These are phyloP conservation scores for Biscogniauxia sp. DNA, from an alignment of 2,329 filamentous ascomycete genomes.

Conservation along the genomic window DNA sequence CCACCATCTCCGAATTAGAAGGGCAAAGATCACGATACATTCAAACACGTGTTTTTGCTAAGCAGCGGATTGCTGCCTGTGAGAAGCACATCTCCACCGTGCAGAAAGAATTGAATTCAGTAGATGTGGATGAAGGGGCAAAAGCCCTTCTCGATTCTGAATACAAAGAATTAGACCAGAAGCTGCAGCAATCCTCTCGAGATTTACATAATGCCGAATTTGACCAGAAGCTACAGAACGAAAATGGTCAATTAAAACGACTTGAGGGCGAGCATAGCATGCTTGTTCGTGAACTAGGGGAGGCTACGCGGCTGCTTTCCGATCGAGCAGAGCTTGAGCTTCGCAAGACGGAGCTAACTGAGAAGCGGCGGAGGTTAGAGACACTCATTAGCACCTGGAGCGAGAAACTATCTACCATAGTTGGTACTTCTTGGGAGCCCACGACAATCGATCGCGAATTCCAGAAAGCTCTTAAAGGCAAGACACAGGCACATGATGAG, in stretches of 20 bases:
- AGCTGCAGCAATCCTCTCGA: slow-evolving; percentile 60
- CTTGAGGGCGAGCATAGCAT: slow-evolving; percentile 71
- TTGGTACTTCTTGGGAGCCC: slow-evolving; percentile 67
- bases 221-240: slow-evolving; percentile 67
- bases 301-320: slow-evolving; percentile 76
- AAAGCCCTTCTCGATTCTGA: slow-evolving; percentile 75
- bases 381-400: slow-evolving; percentile 75
- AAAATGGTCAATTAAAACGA: slow-evolving; percentile 62
- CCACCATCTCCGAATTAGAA: slow-evolving; percentile 68
- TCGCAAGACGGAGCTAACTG: slow-evolving; percentile 74
- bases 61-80: slow-evolving; percentile 68
- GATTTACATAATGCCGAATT: slow-evolving; percentile 63
- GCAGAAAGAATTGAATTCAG: slow-evolving; percentile 67
- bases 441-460: slow-evolving; percentile 70
- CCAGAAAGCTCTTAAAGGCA: slow-evolving; percentile 59
- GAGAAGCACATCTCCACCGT: slow-evolving; percentile 66
- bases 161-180: slow-evolving; percentile 64
- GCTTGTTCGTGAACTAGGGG: slow-evolving; percentile 76
- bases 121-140: slow-evolving; percentile 81
- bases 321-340: slow-evolving; percentile 83
- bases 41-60: slow-evolving; percentile 72
- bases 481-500: slow-evolving; percentile 57
- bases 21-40: slow-evolving; percentile 69
- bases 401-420: slow-evolving; percentile 62
- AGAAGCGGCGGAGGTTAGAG: slow-evolving; percentile 70